Percentiles rank a stretch among this genome's conserved stretches.
phyloP scores from a whole-genome alignment of 2,329 filamentous ascomycete genomes.

The Zymoseptoria pseudotritici region DNA sequence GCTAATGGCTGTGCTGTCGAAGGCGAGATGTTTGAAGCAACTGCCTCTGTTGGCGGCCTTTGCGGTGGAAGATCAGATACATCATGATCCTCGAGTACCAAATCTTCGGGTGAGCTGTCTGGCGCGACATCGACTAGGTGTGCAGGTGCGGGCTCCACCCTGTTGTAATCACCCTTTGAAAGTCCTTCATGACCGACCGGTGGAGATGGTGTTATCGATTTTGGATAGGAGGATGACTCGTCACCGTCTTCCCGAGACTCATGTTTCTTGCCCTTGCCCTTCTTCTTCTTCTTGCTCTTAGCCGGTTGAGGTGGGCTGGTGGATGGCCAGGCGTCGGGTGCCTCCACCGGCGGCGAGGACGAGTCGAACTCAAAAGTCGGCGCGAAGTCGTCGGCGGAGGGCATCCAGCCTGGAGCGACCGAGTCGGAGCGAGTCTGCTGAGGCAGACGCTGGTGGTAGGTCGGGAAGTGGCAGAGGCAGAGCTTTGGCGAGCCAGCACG shows the following conservation, averaged over 20 bases:
- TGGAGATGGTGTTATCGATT: constrained; percentile 24
- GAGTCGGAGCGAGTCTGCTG: background rate
- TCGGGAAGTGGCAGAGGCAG: background rate
- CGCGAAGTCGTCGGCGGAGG: constrained; percentile 18
- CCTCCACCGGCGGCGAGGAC: constrained; percentile 2
- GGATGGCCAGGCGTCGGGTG: constrained; percentile 12
- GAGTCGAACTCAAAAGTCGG: constrained; percentile 20
- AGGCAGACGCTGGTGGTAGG: background rate
- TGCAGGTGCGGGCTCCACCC: background rate
- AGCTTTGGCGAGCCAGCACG: background rate
- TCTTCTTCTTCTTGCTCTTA: constrained; percentile 23
- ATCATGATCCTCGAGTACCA: constrained; percentile 12
- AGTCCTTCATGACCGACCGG: constrained; percentile 12
- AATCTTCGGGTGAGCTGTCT: background rate
- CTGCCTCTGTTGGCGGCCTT: background rate
- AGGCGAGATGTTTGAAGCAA: constrained; percentile 2
- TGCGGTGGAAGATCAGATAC: constrained; percentile 9
- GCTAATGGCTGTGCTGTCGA: constrained; percentile 5
- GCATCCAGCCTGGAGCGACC: constrained; percentile 15
- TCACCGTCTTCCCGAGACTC: constrained; percentile 15
- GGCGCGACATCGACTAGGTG: constrained; percentile 4
- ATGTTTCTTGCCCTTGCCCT: constrained; percentile 18
- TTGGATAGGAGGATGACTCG: constrained; percentile 20
- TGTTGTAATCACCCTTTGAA: background rate
- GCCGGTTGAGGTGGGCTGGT: constrained; percentile 5